These are phyloP conservation scores for Scheffersomyces quercinus DNA, from an alignment of 1,139 yeast genomes.

Conservation along the genomic window DNA sequence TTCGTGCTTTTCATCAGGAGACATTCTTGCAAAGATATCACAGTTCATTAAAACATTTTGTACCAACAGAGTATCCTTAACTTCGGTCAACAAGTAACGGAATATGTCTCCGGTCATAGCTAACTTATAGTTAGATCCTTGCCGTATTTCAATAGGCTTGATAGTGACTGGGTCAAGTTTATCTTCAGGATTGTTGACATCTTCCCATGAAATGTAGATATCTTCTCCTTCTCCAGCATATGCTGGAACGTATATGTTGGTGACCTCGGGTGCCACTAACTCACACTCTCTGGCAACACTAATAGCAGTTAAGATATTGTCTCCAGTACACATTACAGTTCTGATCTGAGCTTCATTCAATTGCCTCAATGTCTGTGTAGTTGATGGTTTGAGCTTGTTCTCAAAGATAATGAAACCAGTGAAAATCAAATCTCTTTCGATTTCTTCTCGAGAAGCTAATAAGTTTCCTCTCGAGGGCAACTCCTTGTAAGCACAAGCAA, in stretches of 20 bases:
- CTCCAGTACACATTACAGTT: conserved; percentile 97
- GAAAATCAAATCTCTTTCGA: conserved; percentile 69
- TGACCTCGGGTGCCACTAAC: conserved; percentile 47
- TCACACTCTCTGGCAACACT: conserved; percentile 89
- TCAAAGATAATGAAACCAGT: conserved; percentile 91
- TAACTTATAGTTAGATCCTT: conserved; percentile 50
- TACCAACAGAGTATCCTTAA: conserved; percentile 38
- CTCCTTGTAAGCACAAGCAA: conserved; percentile 82
- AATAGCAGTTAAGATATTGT: conserved; percentile 88
- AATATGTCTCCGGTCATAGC: conserved; percentile 95
- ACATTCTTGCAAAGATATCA: conserved; percentile 91
- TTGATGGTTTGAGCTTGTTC: conserved; percentile 75
- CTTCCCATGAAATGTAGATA: conserved; percentile 58
- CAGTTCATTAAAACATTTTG: conserved; percentile 71
- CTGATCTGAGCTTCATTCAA: conserved; percentile 70
- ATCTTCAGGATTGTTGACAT: conserved; percentile 54
- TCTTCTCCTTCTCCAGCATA: conserved; percentile 30
- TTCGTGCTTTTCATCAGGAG: conserved; percentile 98
- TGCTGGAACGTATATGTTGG: conserved; percentile 68
- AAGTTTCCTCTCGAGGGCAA: conserved; percentile 19
- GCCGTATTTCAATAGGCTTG: conserved; percentile 42
- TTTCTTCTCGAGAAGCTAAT: conserved; percentile 52
- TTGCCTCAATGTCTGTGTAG: conserved; percentile 59
- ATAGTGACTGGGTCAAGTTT: conserved; percentile 65
- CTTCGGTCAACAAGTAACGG: conserved; percentile 65